phyloP scores from a whole-genome alignment of 371 early-diverging fungal species.

The Saksenaea vasiformis region DNA sequence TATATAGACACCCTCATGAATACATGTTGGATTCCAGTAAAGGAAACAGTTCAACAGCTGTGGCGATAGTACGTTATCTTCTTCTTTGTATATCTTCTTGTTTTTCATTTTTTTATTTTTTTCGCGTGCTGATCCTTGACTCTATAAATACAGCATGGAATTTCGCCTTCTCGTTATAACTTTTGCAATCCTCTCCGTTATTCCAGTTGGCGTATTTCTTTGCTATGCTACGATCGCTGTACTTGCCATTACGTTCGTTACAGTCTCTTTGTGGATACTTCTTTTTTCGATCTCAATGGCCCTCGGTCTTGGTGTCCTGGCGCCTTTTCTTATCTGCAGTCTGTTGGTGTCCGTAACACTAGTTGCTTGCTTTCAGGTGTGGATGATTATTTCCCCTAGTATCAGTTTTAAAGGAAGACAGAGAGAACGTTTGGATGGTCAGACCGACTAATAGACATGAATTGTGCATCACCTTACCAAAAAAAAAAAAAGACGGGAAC shows the following conservation, averaged over 20 bases:
- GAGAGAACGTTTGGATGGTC: not conserved
- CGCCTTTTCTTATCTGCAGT: constrained; percentile 1
- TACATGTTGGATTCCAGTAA: not conserved
- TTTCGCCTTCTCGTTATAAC: not conserved
- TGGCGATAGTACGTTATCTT: not conserved
- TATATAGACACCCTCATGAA: not conserved
- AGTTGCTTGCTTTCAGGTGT: not conserved
- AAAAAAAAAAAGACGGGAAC: not conserved
- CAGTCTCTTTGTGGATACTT: not conserved
- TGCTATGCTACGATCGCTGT: not conserved
- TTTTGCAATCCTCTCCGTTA: not conserved
- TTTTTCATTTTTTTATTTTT: not conserved
- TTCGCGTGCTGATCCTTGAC: not conserved
- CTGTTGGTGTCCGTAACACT: not conserved
- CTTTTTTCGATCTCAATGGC: not conserved
- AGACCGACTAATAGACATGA: not conserved
- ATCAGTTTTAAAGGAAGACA: not conserved
- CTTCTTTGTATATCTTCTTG: no score
- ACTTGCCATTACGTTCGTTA: not conserved
- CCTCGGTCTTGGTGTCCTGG: not conserved
- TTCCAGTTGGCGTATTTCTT: not conserved
- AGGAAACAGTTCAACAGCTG: not conserved
- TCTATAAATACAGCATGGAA: not conserved
- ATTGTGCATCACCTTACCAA: not conserved
- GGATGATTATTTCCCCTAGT: not conserved